These are phyloP conservation scores for Aaosphaeria pasadenensis DNA, from an alignment of 2,329 filamentous ascomycete genomes.

Conservation along the genomic window DNA sequence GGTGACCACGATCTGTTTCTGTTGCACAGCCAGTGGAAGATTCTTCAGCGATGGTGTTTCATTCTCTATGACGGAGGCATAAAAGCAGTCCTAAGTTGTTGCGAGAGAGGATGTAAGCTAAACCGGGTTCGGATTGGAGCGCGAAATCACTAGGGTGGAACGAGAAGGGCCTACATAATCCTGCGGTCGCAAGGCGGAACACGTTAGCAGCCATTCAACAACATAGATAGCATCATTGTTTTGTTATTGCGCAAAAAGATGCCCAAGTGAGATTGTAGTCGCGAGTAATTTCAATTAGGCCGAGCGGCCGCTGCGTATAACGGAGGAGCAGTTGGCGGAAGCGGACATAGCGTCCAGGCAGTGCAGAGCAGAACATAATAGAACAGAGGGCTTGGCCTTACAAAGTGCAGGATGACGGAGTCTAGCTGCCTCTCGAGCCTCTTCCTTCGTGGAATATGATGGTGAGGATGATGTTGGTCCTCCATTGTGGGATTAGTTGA, in stretches of 20 bases:
- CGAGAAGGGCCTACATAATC: conserved; percentile 27
- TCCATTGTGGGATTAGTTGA: not conserved
- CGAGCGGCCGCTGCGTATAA: not conserved
- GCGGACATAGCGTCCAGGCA: not conserved
- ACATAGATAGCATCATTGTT: not conserved
- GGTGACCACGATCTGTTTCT: conserved; percentile 75
- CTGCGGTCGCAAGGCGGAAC: conserved; percentile 9
- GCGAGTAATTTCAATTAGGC: too few relatives aligned
- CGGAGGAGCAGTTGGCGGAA: not conserved
- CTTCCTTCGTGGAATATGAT: conserved; percentile 5
- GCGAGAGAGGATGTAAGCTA: conserved; percentile 12
- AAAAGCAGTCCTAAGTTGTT: conserved; percentile 76
- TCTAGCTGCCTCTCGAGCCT: conserved; percentile 24
- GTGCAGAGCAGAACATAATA: not conserved
- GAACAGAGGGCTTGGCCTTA: conserved; percentile 42
- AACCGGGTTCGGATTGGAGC: not conserved
- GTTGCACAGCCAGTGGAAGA: conserved; percentile 77
- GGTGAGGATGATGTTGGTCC: not conserved
- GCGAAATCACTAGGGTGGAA: too few relatives aligned
- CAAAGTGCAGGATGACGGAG: conserved; percentile 78
- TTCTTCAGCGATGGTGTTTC: conserved; percentile 70
- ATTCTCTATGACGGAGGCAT: conserved; percentile 85
- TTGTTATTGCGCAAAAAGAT: too few relatives aligned
- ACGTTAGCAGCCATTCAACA: conserved; percentile 18
- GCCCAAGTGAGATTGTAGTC: too few relatives aligned